phyloP scores from a whole-genome alignment of 441 rosid genomes.

The Metrosideros polymorpha region DNA sequence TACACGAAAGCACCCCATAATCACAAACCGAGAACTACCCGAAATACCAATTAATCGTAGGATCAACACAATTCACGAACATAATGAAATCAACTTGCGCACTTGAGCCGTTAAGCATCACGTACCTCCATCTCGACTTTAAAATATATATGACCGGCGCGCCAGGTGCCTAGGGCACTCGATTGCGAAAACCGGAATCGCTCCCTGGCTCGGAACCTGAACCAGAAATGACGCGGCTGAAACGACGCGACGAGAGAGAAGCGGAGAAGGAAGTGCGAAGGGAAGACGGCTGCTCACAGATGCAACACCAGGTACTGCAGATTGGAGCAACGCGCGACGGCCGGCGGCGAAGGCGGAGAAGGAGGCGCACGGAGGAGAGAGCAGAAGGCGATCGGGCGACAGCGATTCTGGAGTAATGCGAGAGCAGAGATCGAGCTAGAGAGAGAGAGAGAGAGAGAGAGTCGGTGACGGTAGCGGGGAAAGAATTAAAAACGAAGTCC shows the following conservation, averaged over 20 bases:
- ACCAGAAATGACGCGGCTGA: background rate
- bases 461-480: background rate
- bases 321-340: background rate
- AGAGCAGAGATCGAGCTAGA: background rate
- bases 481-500: background rate
- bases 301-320: background rate
- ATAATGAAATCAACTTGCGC: background rate
- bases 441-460: background rate
- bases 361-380: background rate
- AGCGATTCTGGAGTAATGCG: background rate
- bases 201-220: background rate
- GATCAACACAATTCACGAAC: background rate
- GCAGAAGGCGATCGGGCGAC: background rate
- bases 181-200: background rate
- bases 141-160: background rate
- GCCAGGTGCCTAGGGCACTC: background rate
- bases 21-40: background rate
- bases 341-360: background rate
- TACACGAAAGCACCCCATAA: slow-evolving; percentile 22
- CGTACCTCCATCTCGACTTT: background rate
- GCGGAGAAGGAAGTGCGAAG: background rate
- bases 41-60: background rate
- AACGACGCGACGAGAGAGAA: background rate
- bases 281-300: background rate
- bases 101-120: background rate